These are phyloP conservation scores for Monosporozyma yasuniensis DNA, from an alignment of 805 yeast species.

Conservation along the genomic window DNA sequence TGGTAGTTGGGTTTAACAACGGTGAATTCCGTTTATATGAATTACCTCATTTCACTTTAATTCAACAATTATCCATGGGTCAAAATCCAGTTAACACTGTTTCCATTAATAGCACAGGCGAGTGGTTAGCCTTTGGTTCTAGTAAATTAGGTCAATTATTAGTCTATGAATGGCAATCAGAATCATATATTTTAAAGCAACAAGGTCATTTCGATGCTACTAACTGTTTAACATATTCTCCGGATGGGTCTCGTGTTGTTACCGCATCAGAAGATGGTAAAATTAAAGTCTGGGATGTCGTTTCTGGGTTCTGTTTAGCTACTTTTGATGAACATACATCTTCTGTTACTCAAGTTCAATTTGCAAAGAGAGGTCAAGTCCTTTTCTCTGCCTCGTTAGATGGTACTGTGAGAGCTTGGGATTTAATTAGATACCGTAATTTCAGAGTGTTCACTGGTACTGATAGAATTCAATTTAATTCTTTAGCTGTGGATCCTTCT, in stretches of 20 bases:
- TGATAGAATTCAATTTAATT: constrained; percentile 74
- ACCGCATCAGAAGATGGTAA: constrained; percentile 97
- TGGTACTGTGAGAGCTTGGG: constrained; percentile 98
- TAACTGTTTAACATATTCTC: constrained; percentile 78
- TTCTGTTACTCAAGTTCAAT: constrained; percentile 78
- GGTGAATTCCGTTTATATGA: constrained; percentile 92
- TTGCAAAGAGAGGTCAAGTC: constrained; percentile 85
- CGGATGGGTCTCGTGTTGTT: constrained; percentile 86
- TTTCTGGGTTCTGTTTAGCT: constrained; percentile 83
- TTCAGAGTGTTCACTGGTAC: constrained; percentile 93
- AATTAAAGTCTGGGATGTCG: constrained; percentile 91
- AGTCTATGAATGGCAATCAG: constrained; percentile 98
- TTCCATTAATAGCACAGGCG: constrained; percentile 72
- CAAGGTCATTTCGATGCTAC: constrained; percentile 95
- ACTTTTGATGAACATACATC: constrained; percentile 89
- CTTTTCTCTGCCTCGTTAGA: constrained; percentile 86
- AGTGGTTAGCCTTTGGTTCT: constrained; percentile 96
- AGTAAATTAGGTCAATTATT: constrained; percentile 82
- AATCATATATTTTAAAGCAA: constrained; percentile 87
- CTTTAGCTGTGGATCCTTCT: constrained; percentile 91
- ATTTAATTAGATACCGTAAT: constrained; percentile 82
- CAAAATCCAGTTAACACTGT: constrained; percentile 83
- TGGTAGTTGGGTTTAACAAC: constrained; percentile 81
- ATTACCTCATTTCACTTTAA: constrained; percentile 63
- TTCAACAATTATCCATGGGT: constrained; percentile 88